Percentiles rank a stretch among this genome's conserved stretches.
phyloP scores from a whole-genome alignment of 2,329 filamentous ascomycete genomes.

The Hypoxylon sp. region DNA sequence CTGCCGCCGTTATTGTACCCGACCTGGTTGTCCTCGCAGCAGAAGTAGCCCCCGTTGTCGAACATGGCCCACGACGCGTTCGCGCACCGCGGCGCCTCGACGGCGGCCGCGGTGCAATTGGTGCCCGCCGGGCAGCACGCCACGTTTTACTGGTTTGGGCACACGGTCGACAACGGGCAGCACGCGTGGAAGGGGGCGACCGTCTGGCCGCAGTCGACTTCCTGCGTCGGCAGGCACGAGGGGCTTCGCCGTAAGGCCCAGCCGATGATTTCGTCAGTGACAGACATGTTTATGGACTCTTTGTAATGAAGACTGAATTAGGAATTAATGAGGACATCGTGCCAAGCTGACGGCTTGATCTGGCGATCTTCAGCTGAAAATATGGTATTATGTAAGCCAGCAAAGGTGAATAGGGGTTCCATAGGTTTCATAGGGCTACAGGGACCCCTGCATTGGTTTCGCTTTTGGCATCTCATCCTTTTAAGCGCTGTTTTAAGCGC shows the following conservation, averaged over 20 bases:
- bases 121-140: conserved; percentile 29
- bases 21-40: conserved; percentile 37
- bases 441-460: too few species aligned
- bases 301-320: background rate
- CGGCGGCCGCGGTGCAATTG: conserved; percentile 37
- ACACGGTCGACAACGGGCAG: conserved; percentile 39
- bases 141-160: conserved; percentile 26
- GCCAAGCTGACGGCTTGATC: background rate
- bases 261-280: conserved; percentile 6
- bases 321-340: background rate
- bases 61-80: conserved; percentile 43
- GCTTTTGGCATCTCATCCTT: too few species aligned
- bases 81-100: conserved; percentile 34
- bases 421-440: too few species aligned
- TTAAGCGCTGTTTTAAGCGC: too few species aligned
- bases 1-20: conserved; percentile 30
- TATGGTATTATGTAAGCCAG: background rate
- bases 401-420: background rate
- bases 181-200: conserved; percentile 35
- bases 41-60: conserved; percentile 41
- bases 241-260: conserved; percentile 42
- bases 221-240: conserved; percentile 28
- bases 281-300: conserved; percentile 1
- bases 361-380: background rate
- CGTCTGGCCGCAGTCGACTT: conserved; percentile 39